Evolutionary conservation across 148 eudicot genomes (phyloP), one percentile per base, ranked within the genome.

Genomic region (Rhododendron henanense): DNA sequence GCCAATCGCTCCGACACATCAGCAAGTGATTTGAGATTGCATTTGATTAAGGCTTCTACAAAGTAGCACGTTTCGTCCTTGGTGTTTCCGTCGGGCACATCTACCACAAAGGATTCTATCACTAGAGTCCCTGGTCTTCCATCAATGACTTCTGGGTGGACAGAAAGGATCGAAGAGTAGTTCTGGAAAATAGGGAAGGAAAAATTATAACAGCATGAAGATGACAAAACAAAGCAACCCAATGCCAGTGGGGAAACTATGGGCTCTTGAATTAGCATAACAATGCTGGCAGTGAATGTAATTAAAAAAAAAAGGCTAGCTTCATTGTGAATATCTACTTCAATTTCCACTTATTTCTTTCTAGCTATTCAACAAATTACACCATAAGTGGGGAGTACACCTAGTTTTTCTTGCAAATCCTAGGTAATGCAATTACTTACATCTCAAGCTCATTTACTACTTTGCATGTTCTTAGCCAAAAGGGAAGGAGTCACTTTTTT

Each of bases 61-160:
- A 91, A 91, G 84, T 89, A 91, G 90, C 92, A 87, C 3, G 92
- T 90, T 51, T 90, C 92, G 1, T 90, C 92, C 63, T 87, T 85
- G 25, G 92, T 91, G 86, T 91, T 91, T 33, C 90, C 91, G 7
- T 91, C 92, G 25, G 93, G 93, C 59, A 91, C 89, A 44, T 91
- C 93, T 53, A 91, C 93, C 35, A 91, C 89, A 81, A 89, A 91
- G 25, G 93, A 91, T 84, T 91, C 93, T 41, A 91, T 91, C 14
- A 88, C 93, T 83, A 87, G 16, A 63, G 93, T 91, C 33, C 93
- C 93, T 21, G 91, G 89, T 75, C 91, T 91, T 47, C 93, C 93
- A 25, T 89, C 93, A 74, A 88, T 88, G 53, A 88, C 89, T 86
- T 91, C 91, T 14, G 91, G 89, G 59, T 91, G 91, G 41, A 89